Evolutionary conservation across 345 rosid species (phyloP).

Genomic region (Schrenkiella parvula): DNA sequence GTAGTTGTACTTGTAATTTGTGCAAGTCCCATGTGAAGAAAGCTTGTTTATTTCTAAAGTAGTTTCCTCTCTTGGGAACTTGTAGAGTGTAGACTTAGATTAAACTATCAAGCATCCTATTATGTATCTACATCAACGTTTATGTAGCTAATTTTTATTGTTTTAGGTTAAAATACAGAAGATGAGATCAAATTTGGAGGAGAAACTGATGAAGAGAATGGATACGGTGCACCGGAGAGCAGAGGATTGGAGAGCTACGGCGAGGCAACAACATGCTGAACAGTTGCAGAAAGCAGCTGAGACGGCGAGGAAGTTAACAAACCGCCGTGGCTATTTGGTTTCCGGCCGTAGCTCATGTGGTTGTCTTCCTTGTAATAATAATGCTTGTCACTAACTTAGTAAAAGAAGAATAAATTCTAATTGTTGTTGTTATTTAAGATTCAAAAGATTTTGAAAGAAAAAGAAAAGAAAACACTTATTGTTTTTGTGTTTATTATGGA

Average conservation of each 20-base stretch:
- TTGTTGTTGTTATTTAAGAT: too few relatives aligned
- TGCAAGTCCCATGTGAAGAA: constrained; percentile 32
- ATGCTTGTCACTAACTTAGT: constrained; percentile 2
- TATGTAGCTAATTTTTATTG: not conserved
- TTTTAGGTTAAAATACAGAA: constrained; percentile 79
- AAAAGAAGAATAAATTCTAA: too few relatives aligned
- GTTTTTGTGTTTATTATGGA: not conserved
- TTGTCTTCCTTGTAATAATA: constrained; percentile 61
- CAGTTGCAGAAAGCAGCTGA: constrained; percentile 52
- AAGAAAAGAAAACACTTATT: not conserved
- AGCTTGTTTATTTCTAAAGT: not conserved
- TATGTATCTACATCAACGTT: not conserved
- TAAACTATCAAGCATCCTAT: not conserved
- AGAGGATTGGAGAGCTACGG: constrained; percentile 75
- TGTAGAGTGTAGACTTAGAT: not conserved
- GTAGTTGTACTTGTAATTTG: constrained; percentile 27
- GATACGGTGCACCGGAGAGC: constrained; percentile 64
- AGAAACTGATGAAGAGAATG: constrained; percentile 89
- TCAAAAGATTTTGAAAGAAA: not conserved
- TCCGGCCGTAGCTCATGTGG: constrained; percentile 57
- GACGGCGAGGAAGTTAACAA: constrained; percentile 43
- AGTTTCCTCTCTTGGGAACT: not conserved
- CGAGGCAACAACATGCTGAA: constrained; percentile 56
- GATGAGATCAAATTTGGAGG: constrained; percentile 85
- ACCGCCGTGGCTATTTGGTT: constrained; percentile 34